Base-by-base conservation (phyloP, 1,284 basidiomycete species). In the Ustilago curta region DNA sequence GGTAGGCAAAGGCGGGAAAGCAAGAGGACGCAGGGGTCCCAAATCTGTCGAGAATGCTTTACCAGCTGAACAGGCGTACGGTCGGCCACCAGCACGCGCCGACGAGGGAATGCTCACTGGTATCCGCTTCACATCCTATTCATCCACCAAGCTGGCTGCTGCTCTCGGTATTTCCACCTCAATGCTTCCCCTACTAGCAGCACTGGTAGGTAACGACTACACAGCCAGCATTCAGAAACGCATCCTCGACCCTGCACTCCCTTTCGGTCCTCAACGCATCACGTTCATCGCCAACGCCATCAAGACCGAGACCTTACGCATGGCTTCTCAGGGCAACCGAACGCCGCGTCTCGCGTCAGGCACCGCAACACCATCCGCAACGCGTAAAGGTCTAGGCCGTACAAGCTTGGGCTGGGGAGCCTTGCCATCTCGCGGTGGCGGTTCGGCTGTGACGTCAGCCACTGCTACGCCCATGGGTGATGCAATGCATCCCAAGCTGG, bases 121-220 rank as follows among this genome's bases (percentile, higher is more conserved):
- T 0, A 58, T 81, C 14, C 59, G 64, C 16, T 72, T 81, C 52
- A 58, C 58, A 1, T 69, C 77, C 5, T 81, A 81, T 54, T 74
- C 70, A 2, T 64, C 77, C 8, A n/a, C 59, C 9, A 70, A 68
- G 35, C 62, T 82, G 16, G 77, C 80, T 4, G 59, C 60, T 14
- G 60, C 68, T 9, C 70, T 82, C 19, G 64, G 70, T 11, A 64
- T 82, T 14, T 63, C 79, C 0, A 29, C 71, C 0, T 53, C 73
- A 0, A 76, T 82, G 55, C 70, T 82, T 1, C 70, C 80, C 6
- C 68, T 82, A 0, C 64, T 82, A 12, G 80, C 75, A 8, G 71
- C 80, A 3, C 31, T 82, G 0, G 72, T 75, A 8, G 80, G 79
- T 42, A 82, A 82, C 65, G 80, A 82, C 69, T 78, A 79, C 62